Evolutionary conservation across 495 filamentous ascomycete species (phyloP), one percentile per base, ranked within the genome.

Genomic region (Aspergillus homomorphus): DNA sequence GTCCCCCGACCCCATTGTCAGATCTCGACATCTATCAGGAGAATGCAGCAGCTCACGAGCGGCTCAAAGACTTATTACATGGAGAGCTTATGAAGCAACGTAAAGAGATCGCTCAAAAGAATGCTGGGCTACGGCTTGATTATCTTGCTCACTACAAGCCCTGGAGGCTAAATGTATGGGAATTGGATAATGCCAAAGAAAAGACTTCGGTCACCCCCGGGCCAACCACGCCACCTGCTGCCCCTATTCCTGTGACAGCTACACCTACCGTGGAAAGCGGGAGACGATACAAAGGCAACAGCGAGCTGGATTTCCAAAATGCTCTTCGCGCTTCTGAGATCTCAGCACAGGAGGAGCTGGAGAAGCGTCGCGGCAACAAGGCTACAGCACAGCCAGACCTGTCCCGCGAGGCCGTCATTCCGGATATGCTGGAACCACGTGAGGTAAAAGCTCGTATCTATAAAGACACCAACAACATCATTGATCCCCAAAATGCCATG

Each of bases 401-500:
- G 44, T 86, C 86, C 1, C 91, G 90, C 64, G 94, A 98, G 73
- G 94, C 94, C 0, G 77, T 82, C 2, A 85, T 98, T 45, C 93
- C 92, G 0, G 78, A 87, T 48, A 92, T 96, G 86, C 80, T 89
- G 21, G 81, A 83, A 58, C 72, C 71, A 38, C 68, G 77, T 10
- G 74, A 80, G 30, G 72, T 71, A n/a, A 69, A 76, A 45, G 70
- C 72, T 4, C 42, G 53, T 8, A 71, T 80, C 28, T 98, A 88
- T 71, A 81, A 82, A 54, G 90, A 97, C 66, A 86, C 76, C 3
- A 89, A 90, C 51, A 87, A 91, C 52, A 74, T 84, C 12, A 77
- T 95, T 16, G 80, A 85, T 33, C 76, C 86, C 4, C 78, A 86
- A 45, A 78, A 82, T 58, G 87, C 87, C 3, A 81, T 94, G 44